These are phyloP conservation scores for Hibiscus trionum DNA, from an alignment of 345 rosid genomes.

Conservation along the genomic window DNA sequence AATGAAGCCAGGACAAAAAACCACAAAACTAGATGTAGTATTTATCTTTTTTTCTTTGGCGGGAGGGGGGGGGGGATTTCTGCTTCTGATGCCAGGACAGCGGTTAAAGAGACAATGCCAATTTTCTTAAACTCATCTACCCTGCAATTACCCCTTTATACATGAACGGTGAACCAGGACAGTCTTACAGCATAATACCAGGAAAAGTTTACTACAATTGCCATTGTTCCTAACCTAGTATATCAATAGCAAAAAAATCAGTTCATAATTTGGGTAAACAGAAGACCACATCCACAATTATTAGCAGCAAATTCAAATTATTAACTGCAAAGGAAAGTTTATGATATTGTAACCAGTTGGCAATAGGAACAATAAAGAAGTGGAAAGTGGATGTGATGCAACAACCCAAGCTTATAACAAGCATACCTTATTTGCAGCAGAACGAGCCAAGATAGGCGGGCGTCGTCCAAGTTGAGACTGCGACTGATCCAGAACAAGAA, in stretches of 20 bases:
- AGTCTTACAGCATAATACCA: background rate
- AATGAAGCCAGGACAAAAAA: conserved; percentile 1
- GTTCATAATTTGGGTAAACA: background rate
- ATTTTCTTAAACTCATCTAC: background rate
- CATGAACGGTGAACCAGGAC: background rate
- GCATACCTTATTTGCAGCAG: conserved; percentile 47
- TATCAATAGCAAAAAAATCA: background rate
- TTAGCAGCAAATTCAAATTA: background rate
- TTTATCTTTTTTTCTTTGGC: background rate
- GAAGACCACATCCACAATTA: background rate
- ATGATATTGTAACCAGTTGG: background rate
- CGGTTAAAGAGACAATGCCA: background rate
- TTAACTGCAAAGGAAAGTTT: background rate
- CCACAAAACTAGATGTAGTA: background rate
- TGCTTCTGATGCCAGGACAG: background rate
- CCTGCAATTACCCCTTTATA: background rate
- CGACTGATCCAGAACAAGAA: conserved; percentile 78
- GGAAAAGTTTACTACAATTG: background rate
- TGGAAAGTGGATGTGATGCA: background rate
- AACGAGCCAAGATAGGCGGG: conserved; percentile 49
- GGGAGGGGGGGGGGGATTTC: background rate
- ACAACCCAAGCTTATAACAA: conserved; percentile 5
- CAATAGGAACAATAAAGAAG: background rate
- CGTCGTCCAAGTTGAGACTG: conserved; percentile 78
- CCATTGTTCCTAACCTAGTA: background rate